Conservation (phyloP, 352 stramenopile species). For the Peronospora belbahrii region DNA sequence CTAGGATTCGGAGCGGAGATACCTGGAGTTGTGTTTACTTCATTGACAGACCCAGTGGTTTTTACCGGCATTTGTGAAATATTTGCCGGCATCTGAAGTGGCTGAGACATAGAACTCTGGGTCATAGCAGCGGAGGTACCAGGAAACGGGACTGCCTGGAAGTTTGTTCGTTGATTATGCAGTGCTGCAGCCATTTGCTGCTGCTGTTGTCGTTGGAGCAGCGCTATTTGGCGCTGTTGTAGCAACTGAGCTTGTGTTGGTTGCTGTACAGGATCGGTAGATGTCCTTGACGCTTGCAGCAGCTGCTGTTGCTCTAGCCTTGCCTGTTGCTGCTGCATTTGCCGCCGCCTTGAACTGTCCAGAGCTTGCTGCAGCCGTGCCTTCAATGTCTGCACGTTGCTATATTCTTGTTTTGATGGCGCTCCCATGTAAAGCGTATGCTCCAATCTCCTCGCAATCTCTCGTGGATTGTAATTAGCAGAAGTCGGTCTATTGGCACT, state of each 20-base stretch:
- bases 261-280: slow-evolving; percentile 31
- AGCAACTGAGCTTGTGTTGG: slow-evolving; percentile 43
- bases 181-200: slow-evolving; percentile 70
- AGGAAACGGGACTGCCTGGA: slow-evolving; percentile 56
- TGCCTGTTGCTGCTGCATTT: slow-evolving; percentile 67
- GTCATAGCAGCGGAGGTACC: slow-evolving; percentile 24
- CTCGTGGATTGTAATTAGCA: slow-evolving; percentile 84
- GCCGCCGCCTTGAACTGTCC: slow-evolving; percentile 67
- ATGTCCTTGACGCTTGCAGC: slow-evolving; percentile 31
- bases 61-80: slow-evolving; percentile 36
- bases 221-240: slow-evolving; percentile 50
- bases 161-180: slow-evolving; percentile 57
- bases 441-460: slow-evolving; percentile 77
- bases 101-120: slow-evolving; percentile 33
- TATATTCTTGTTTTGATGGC: slow-evolving; percentile 78
- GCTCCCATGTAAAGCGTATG: slow-evolving; percentile 86
- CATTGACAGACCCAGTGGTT: slow-evolving; percentile 12
- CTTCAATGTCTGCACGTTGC: slow-evolving; percentile 83
- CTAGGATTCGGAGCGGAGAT: slow-evolving; percentile 5
- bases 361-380: slow-evolving; percentile 73
- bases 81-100: slow-evolving; percentile 47
- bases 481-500: slow-evolving; percentile 80
- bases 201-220: slow-evolving; percentile 62
- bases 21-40: slow-evolving; percentile 15
- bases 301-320: slow-evolving; percentile 30